Conservation (phyloP, 108 stramenopile genomes). For the Conticribra guillardii region DNA sequence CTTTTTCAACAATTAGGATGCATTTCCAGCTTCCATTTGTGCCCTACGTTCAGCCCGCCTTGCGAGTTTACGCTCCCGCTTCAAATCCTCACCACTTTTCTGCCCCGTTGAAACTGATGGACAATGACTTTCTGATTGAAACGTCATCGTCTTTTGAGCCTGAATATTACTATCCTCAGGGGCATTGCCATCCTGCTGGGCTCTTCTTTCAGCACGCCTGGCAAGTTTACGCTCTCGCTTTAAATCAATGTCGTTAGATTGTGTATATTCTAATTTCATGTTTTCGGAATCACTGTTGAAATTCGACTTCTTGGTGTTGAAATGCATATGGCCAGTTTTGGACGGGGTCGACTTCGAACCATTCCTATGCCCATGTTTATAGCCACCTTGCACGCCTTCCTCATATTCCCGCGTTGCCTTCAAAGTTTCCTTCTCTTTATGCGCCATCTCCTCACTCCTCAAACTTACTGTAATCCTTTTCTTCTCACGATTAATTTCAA, state of each 20-base stretch:
- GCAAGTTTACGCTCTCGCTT: conserved; percentile 83
- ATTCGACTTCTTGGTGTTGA: neutral
- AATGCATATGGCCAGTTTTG: conserved; percentile 5
- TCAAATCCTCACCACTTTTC: conserved; percentile 48
- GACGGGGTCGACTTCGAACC: neutral
- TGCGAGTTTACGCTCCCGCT: conserved; percentile 79
- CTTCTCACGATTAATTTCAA: conserved; percentile 74
- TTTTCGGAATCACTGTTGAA: neutral
- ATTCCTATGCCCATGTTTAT: conserved; percentile 1
- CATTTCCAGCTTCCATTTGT: neutral
- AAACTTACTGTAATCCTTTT: conserved; percentile 80
- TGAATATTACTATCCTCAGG: neutral
- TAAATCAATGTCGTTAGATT: conserved; percentile 37
- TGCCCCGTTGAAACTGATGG: neutral
- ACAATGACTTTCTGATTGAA: neutral
- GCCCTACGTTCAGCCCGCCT: conserved; percentile 70
- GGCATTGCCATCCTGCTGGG: conserved; percentile 3
- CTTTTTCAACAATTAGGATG: too few species aligned
- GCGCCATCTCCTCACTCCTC: conserved; percentile 62
- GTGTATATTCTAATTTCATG: conserved; percentile 3
- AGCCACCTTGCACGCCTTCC: conserved; percentile 14
- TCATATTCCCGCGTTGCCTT: conserved; percentile 31
- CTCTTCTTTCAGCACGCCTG: conserved; percentile 72
- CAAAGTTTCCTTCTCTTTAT: conserved; percentile 53
- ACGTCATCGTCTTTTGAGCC: neutral